Evolutionary conservation across 768 basidiomycete species (phyloP).

Genomic region (Rhodotorula sphaerocarpa): DNA sequence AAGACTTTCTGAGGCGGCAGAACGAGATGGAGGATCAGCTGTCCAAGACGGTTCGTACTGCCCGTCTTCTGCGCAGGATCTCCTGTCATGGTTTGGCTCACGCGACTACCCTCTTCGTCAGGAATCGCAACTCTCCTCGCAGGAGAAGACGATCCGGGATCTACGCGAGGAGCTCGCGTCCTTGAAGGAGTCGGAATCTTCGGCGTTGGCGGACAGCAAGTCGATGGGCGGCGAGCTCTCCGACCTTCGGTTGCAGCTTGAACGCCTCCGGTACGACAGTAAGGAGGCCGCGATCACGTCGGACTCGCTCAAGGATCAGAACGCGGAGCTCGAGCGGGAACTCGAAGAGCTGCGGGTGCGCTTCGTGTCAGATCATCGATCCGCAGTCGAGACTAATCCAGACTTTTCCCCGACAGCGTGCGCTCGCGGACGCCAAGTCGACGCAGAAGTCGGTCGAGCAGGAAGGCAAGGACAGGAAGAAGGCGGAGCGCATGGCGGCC

Average conservation of each 20-base stretch:
- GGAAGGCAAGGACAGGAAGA: slow-evolving; percentile 97
- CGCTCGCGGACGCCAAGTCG: slow-evolving; percentile 66
- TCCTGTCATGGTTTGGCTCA: too few species aligned
- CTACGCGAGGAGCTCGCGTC: slow-evolving; percentile 78
- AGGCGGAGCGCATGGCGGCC: slow-evolving; percentile 97
- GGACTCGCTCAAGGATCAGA: slow-evolving; percentile 92
- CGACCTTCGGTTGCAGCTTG: slow-evolving; percentile 82
- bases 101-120: too few species aligned
- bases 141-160: slow-evolving; percentile 79
- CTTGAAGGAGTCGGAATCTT: slow-evolving; percentile 61
- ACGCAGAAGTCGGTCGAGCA: slow-evolving; percentile 74
- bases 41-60: slow-evolving; percentile 58
- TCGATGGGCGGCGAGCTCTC: slow-evolving; percentile 84
- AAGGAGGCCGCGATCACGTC: slow-evolving; percentile 87
- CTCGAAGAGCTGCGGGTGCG: slow-evolving; percentile 67
- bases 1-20: slow-evolving; percentile 91
- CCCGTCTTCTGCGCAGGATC: too few species aligned
- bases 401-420: too few species aligned
- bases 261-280: slow-evolving; percentile 87
- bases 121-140: slow-evolving; percentile 68
- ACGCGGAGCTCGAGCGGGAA: slow-evolving; percentile 72
- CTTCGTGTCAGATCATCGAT: too few species aligned
- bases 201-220: slow-evolving; percentile 65
- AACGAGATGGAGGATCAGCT: slow-evolving; percentile 91
- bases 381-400: not conserved